Conservation (phyloP, 371 early-diverging fungal genomes). For the Paraphysoderma sedebokerense region DNA sequence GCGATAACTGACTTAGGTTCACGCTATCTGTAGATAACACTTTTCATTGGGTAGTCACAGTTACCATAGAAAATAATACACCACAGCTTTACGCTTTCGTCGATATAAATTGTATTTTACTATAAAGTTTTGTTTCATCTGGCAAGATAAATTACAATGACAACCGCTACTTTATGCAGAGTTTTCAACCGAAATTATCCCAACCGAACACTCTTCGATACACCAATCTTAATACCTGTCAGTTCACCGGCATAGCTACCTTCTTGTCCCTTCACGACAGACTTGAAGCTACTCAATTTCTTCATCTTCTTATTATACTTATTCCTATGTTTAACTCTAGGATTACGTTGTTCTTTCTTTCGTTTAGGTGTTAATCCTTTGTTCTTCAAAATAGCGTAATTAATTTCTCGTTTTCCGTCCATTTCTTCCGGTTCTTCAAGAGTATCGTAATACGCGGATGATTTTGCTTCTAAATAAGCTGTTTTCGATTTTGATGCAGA, state of each 20-base stretch:
- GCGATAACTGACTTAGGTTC: too few species aligned
- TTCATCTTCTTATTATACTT: slow-evolving; percentile 80
- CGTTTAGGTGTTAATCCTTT: slow-evolving; percentile 86
- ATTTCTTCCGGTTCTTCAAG: background rate
- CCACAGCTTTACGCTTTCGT: too few species aligned
- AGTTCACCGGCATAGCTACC: slow-evolving; percentile 76
- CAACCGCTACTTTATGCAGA: too few species aligned
- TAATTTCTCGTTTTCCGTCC: slow-evolving; percentile 52
- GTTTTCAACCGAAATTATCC: too few species aligned
- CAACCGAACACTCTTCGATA: slow-evolving; percentile 61
- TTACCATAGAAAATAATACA: too few species aligned
- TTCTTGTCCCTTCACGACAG: slow-evolving; percentile 38
- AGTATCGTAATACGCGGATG: background rate
- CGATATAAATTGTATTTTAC: too few species aligned
- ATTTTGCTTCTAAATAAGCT: background rate
- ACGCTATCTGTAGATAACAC: too few species aligned
- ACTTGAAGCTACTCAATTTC: slow-evolving; percentile 61
- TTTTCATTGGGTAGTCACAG: too few species aligned
- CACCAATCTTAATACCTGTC: slow-evolving; percentile 81
- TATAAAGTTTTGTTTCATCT: too few species aligned
- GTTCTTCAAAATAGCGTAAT: slow-evolving; percentile 85
- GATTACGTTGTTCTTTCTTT: slow-evolving; percentile 85
- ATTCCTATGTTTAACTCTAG: slow-evolving; percentile 81
- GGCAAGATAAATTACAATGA: too few species aligned
- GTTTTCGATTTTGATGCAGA: too few species aligned